Conservation (phyloP, 179 eudicot species). For the Actinidia polygama region DNA sequence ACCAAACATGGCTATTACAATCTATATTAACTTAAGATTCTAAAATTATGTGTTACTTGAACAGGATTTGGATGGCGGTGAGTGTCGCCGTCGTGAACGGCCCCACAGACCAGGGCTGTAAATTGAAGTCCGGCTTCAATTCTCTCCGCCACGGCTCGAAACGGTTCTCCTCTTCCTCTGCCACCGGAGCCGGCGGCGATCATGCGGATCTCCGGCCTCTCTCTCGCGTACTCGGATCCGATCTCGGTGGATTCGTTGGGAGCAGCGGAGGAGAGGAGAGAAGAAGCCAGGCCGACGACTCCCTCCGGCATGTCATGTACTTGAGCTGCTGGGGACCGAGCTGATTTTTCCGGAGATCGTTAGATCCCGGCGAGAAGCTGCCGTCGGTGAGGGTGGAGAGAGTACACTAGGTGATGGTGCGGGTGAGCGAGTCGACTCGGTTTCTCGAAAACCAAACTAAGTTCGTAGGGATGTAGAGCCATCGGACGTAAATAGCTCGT, state of each 20-base stretch:
- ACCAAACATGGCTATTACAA: not conserved
- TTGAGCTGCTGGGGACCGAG: slow-evolving; percentile 67
- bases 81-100: slow-evolving; percentile 56
- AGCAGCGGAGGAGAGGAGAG: slow-evolving; percentile 28
- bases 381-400: not conserved
- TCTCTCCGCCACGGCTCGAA: slow-evolving; percentile 34
- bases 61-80: slow-evolving; percentile 51
- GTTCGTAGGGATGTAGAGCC: no score
- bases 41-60: slow-evolving; percentile 32
- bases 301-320: slow-evolving; percentile 63
- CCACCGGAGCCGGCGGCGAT: slow-evolving; percentile 10
- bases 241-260: slow-evolving; percentile 19
- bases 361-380: not conserved
- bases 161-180: slow-evolving; percentile 21
- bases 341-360: slow-evolving; percentile 12
- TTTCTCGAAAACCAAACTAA: no score
- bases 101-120: slow-evolving; percentile 44
- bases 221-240: slow-evolving; percentile 27
- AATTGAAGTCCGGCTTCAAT: slow-evolving; percentile 44
- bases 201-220: slow-evolving; percentile 40
- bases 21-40: no score
- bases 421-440: no score
- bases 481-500: no score
- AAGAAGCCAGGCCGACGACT: slow-evolving; percentile 46
- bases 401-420: no score